Evolutionary conservation across 2,329 filamentous ascomycete species (phyloP).

Genomic region (Phialemonium atrogriseum): DNA sequence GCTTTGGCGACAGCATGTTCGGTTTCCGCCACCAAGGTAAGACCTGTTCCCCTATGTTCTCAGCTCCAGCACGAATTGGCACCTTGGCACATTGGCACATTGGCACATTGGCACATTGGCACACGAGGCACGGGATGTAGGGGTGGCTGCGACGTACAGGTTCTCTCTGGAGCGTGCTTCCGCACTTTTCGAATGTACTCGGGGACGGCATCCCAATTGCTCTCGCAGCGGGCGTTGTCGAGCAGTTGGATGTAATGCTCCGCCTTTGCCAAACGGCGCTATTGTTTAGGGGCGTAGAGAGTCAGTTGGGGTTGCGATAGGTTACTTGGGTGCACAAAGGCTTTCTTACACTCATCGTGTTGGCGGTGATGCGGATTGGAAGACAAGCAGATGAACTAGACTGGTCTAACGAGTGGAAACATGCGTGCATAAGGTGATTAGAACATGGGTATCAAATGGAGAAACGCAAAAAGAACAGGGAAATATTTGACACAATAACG

Average conservation of each 20-base stretch:
- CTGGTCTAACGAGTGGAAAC: not conserved
- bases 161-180: conserved; percentile 81
- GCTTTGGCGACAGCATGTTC: conserved; percentile 57
- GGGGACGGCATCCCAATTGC: conserved; percentile 76
- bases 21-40: conserved; percentile 60
- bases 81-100: not conserved
- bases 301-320: conserved; percentile 5
- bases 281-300: not conserved
- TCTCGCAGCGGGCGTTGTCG: conserved; percentile 80
- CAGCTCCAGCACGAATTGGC: too few relatives aligned
- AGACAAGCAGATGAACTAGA: not conserved
- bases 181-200: conserved; percentile 88
- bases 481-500: too few relatives aligned
- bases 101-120: not conserved
- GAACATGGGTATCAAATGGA: not conserved
- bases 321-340: not conserved
- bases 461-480: not conserved
- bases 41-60: too few relatives aligned
- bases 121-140: not conserved
- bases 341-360: conserved; percentile 2
- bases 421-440: not conserved
- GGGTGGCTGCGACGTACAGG: conserved; percentile 52
- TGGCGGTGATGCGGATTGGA: not conserved
- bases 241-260: conserved; percentile 73
- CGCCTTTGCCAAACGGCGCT: conserved; percentile 58